phyloP scores from a whole-genome alignment of 306 rosid genomes.

The Citrullus amarus region DNA sequence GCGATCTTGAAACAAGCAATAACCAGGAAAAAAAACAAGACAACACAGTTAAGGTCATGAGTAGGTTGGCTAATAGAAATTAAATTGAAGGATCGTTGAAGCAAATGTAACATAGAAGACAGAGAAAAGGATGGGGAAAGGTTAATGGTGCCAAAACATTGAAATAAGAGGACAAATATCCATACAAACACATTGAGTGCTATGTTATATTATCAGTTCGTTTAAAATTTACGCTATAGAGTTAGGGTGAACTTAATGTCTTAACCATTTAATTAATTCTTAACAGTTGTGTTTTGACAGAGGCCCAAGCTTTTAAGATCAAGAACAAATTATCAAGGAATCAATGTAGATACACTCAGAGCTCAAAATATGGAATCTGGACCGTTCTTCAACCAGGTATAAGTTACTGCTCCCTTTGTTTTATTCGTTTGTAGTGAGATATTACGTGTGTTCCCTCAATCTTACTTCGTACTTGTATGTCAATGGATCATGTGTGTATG shows the following conservation, averaged over 20 bases:
- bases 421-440: background rate
- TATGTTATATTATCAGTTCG: background rate
- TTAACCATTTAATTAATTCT: background rate
- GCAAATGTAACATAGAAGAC: too few species aligned
- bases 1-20: too few species aligned
- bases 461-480: background rate
- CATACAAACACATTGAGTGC: background rate
- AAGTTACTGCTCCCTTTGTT: background rate
- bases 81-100: too few species aligned
- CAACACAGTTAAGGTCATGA: too few species aligned
- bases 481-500: background rate
- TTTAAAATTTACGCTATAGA: background rate
- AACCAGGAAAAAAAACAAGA: too few species aligned
- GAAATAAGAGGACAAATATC: background rate
- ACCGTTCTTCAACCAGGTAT: conserved; percentile 92
- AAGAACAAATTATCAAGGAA: conserved; percentile 61
- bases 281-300: conserved; percentile 20
- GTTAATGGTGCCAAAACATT: too few species aligned
- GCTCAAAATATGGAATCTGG: conserved; percentile 91
- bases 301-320: conserved; percentile 82
- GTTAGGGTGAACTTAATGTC: background rate
- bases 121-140: too few species aligned
- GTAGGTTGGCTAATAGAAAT: too few species aligned
- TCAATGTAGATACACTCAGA: conserved; percentile 67
- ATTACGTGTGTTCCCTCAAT: background rate